Evolutionary conservation across 331 rosid species (phyloP).

Genomic region (Spiraea crenata): DNA sequence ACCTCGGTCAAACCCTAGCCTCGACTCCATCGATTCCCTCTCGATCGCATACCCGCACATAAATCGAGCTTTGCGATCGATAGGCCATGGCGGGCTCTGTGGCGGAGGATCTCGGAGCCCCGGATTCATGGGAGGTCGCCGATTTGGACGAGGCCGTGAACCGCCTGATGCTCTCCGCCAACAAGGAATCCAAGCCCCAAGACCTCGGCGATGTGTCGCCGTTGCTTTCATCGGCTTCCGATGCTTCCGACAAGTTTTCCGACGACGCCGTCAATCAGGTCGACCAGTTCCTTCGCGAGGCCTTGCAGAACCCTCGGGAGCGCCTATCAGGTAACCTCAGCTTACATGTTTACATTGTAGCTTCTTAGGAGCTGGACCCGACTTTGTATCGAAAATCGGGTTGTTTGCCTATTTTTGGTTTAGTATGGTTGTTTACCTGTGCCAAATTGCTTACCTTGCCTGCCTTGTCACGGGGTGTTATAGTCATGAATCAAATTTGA

Average conservation of each 20-base stretch:
- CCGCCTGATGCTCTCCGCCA: conserved; percentile 64
- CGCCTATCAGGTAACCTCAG: conserved; percentile 68
- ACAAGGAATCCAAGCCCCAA: conserved; percentile 34
- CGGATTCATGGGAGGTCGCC: conserved; percentile 95
- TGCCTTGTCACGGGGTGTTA: not conserved
- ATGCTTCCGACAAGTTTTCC: conserved; percentile 32
- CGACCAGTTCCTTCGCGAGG: conserved; percentile 95
- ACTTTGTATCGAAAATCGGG: not conserved
- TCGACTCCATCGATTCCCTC: not conserved
- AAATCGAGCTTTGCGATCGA: not conserved
- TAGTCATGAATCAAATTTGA: not conserved
- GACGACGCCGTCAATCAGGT: conserved; percentile 70
- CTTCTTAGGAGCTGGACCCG: not conserved
- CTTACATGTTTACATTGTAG: not conserved
- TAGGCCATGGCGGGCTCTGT: conserved; percentile 86
- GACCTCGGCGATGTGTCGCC: conserved; percentile 31
- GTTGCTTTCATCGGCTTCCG: conserved; percentile 26
- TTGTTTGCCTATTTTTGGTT: not conserved
- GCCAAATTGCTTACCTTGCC: not conserved
- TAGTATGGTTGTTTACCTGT: not conserved
- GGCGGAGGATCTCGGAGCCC: conserved; percentile 89
- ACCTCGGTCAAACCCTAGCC: conserved; percentile 29
- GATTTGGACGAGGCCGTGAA: conserved; percentile 81
- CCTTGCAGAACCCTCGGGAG: conserved; percentile 93
- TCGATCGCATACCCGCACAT: not conserved